Base-by-base conservation (phyloP, 768 basidiomycete genomes). In the Guyanaporus albipodus region DNA sequence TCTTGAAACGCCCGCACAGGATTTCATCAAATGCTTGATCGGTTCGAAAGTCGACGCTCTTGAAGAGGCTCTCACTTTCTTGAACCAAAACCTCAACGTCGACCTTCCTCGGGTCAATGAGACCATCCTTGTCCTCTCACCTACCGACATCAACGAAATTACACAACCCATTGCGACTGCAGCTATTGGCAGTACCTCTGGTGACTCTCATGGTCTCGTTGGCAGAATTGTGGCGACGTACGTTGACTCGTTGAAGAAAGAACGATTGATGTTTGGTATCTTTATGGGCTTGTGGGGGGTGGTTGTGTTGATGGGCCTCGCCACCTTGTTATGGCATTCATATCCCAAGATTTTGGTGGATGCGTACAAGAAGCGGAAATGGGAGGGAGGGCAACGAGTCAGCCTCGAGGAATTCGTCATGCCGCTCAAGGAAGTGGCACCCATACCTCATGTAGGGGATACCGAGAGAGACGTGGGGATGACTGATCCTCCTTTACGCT, bases 21-120 rank as follows among this genome's bases (percentile, higher is more conserved):
- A 89, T 42, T 96, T 98, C 61, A 69, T 96, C 59, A 79, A 73
- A 58, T 97, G 95, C 62, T 76, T 97, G 59, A 78, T 98, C 55
- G 95, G 95, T n/a, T 76, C 78, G 50, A 98, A 98, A 64, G 84
- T 98, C 38, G 72, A 83, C 45, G 89, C 85, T 9, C 74, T 98
- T 58, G 91, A 94, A 67, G 75, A 82, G 15, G 92, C 87, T 6
- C 73, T 96, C 32, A 97, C 92, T 0, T 97, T 95, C 77, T 71
- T 98, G 52, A 85, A 95, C 62, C 71, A 91, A 52, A 91, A 96
- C 67, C 82, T 94, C 38, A 73, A 82, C 38, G 73, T 98, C 58
- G 69, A 88, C 57, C 75, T 98, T 48, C 87, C 93, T 0, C 79
- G 77, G 37, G 77, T 97, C 46, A 85, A 91, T 48, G 71, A 86